Conservation (phyloP, 1,284 basidiomycete species). For the Ustilago lituana region DNA sequence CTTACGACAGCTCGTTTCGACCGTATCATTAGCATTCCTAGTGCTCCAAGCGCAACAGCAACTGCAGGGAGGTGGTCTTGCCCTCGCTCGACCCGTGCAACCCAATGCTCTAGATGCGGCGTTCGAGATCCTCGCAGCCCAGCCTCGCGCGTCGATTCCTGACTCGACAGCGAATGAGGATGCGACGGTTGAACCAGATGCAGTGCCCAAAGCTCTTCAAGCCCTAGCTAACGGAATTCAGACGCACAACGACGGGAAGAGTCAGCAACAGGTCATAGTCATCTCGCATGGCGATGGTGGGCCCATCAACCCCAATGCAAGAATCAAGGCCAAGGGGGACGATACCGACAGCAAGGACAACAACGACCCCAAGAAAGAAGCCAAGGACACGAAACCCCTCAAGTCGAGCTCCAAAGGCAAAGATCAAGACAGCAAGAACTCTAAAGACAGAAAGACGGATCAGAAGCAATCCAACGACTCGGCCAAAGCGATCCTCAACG, state of each 20-base stretch:
- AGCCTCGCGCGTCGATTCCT: not conserved
- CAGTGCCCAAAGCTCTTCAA: slow-evolving; percentile 26
- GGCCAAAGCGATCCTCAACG: slow-evolving; percentile 6
- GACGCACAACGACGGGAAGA: not conserved
- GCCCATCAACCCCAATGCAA: slow-evolving; percentile 1
- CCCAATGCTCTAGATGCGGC: not conserved
- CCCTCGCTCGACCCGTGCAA: slow-evolving; percentile 14
- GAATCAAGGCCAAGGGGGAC: not conserved
- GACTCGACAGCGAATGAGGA: not conserved
- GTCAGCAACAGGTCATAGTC: not conserved
- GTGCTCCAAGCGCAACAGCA: slow-evolving; percentile 13
- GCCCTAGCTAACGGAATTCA: slow-evolving; percentile 12
- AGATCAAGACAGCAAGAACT: slow-evolving; percentile 4
- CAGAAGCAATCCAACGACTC: not conserved
- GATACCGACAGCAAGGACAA: not conserved
- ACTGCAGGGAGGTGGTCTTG: slow-evolving; percentile 2
- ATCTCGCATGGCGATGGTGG: slow-evolving; percentile 36
- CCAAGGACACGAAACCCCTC: no score
- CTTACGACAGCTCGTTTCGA: slow-evolving; percentile 14
- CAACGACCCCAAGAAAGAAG: not conserved
- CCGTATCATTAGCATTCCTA: slow-evolving; percentile 12
- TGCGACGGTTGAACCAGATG: slow-evolving; percentile 8
- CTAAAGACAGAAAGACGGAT: not conserved
- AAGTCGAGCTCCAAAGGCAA: not conserved
- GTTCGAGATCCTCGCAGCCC: not conserved